A percentile compares a stretch with the other conserved stretches of the same genome.
phyloP scores from a whole-genome alignment of 208 protist genomes.

The Kentomonas sorsogonicus region DNA sequence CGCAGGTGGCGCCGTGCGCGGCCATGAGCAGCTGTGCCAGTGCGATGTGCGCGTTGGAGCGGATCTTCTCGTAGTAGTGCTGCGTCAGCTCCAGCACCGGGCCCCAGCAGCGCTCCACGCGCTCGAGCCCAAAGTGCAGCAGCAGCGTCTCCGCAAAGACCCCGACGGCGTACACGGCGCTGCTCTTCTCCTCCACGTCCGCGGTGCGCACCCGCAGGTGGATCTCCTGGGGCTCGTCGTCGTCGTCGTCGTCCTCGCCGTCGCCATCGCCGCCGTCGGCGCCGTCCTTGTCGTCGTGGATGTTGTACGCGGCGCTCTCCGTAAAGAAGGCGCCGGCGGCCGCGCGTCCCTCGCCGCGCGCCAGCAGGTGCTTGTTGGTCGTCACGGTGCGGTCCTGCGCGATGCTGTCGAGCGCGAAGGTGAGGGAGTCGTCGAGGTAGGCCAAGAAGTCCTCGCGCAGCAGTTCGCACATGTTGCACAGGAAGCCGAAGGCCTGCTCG shows the following conservation, averaged over 20 bases:
- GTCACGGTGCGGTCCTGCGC: constrained; percentile 50
- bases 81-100: constrained; percentile 30
- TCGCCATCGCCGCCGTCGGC: constrained; percentile 16
- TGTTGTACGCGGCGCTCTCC: constrained; percentile 18
- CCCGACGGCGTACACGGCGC: constrained; percentile 73
- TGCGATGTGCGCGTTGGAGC: constrained; percentile 50
- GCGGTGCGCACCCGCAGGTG: constrained; percentile 68
- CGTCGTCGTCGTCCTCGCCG: constrained; percentile 30
- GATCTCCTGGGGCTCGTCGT: constrained; percentile 57
- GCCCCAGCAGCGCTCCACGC: constrained; percentile 51
- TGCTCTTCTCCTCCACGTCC: constrained; percentile 80
- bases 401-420: constrained; percentile 56
- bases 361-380: constrained; percentile 64
- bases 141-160: constrained; percentile 69
- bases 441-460: constrained; percentile 49
- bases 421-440: constrained; percentile 63
- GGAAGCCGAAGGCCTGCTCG: constrained; percentile 83
- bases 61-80: constrained; percentile 68
- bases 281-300: constrained; percentile 16
- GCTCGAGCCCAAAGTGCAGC: constrained; percentile 32
- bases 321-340: constrained; percentile 8
- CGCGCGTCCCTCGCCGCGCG: constrained; percentile 12
- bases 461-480: constrained; percentile 77
- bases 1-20: constrained; percentile 40
- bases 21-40: constrained; percentile 61